These are phyloP conservation scores for Melanogaster broomeanus DNA, from an alignment of 768 basidiomycete species.

Conservation along the genomic window DNA sequence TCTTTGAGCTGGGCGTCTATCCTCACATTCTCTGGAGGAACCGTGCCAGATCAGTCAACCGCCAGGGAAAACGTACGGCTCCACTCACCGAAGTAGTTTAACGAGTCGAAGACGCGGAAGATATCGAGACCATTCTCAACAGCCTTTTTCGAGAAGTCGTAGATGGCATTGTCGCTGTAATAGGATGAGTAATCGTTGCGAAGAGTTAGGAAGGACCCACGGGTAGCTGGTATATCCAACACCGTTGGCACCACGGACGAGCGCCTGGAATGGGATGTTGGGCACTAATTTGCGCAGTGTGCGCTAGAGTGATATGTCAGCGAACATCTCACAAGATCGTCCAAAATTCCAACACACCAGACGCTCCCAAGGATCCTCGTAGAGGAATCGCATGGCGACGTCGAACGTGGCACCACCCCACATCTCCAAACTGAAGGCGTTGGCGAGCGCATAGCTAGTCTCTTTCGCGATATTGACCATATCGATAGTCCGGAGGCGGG, in stretches of 20 bases:
- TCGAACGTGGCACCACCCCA: constrained; percentile 99
- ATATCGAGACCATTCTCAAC: constrained; percentile 99
- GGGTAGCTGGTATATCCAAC: constrained; percentile 99
- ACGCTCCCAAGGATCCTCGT: constrained; percentile 99
- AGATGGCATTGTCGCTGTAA: constrained; percentile 92
- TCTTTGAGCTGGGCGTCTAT: neutral
- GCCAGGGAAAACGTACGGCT: neutral
- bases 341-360: constrained; percentile 52
- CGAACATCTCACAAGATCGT: neutral
- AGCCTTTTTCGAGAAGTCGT: constrained; percentile 99
- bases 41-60: constrained; percentile 2
- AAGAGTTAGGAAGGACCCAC: constrained; percentile 43
- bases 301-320: constrained; percentile 49
- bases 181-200: constrained; percentile 7
- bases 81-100: constrained; percentile 92
- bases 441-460: constrained; percentile 92
- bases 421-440: constrained; percentile 96
- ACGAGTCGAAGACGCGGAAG: constrained; percentile 98
- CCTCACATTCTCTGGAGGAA: constrained; percentile 67
- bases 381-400: constrained; percentile 98
- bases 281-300: constrained; percentile 94
- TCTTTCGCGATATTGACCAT: constrained; percentile 99
- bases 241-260: constrained; percentile 98
- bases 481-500: constrained; percentile 92
- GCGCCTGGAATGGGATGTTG: constrained; percentile 97